Base-by-base conservation (phyloP, 257 asterid species). In the Coffea eugenioides region DNA sequence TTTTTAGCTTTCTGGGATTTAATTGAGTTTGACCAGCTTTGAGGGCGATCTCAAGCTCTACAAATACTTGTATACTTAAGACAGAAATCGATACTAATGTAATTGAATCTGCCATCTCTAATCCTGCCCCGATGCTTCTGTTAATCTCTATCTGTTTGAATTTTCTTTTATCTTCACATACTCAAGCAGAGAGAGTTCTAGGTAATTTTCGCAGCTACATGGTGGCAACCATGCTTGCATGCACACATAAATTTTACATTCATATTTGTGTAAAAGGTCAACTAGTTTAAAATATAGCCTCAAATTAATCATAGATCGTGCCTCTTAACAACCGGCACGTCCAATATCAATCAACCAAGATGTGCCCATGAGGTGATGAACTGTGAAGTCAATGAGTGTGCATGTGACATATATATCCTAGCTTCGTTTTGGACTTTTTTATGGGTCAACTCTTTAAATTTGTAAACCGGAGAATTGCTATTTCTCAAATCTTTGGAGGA, bases 321-420 rank as follows among this genome's bases (percentile, higher is more conserved):
- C 83, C 61, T 73, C 84, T 75, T 41, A 81, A 73, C 84, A 14
- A 81, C 89, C 84, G 81, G 41, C 84, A 73, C 79, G 51, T 81
- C 77, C 49, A 69, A 49, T 66, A 43, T 41, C 36, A 64, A 49
- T 56, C 25, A 61, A 21, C 7, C 21, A 74, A 65, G 27, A 21
- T 18, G 65, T 59, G 65, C 2, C 65, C 27, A 61, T 61, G 31
- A 8, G 67, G 67, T 21, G 18, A 3, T 14, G 51, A 15, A 72
- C 74, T n/a, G 25, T 43, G n/a, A 54, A 39, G 43, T 59, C 59
- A 27, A 66, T 21, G 45, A 51, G 39, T 45, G 13, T 54, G 48
- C 41, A 14, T 36, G 67, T 61, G 65, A n/a, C 34, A 2, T 61
- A 61, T 61, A 39, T 39, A 39, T 23, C 11, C 34, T 54, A 11